Conservation (phyloP, 306 rosid species). For the Sechiopsis laciniata region DNA sequence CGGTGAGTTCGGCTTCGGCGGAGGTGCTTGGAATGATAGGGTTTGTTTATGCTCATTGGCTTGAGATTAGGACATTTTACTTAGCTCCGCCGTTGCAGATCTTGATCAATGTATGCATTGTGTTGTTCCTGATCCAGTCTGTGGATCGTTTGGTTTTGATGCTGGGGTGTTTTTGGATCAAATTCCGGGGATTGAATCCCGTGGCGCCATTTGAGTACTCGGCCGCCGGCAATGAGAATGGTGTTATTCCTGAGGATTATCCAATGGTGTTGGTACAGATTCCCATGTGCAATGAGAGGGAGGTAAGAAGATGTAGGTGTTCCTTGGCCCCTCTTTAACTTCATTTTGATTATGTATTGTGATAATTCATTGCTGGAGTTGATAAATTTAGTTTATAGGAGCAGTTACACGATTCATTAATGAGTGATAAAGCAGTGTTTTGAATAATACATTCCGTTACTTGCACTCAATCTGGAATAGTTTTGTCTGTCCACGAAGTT, state of each 20-base stretch:
- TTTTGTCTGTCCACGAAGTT: background rate
- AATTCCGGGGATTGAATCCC: slow-evolving; percentile 64
- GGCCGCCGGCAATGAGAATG: slow-evolving; percentile 21
- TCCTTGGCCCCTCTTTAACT: slow-evolving; percentile 31
- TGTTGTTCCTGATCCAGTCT: slow-evolving; percentile 75
- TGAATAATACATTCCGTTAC: background rate
- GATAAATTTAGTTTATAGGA: background rate
- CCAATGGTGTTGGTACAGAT: slow-evolving; percentile 92
- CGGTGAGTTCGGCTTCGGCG: slow-evolving; percentile 45
- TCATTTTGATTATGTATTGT: background rate
- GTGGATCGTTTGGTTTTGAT: slow-evolving; percentile 71
- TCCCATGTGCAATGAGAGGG: slow-evolving; percentile 99
- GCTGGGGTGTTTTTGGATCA: slow-evolving; percentile 93
- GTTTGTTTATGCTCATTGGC: slow-evolving; percentile 62
- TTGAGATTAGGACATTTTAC: slow-evolving; percentile 54
- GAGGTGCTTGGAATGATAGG: slow-evolving; percentile 61
- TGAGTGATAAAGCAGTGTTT: background rate
- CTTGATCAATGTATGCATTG: slow-evolving; percentile 66
- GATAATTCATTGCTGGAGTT: background rate
- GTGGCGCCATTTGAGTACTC: slow-evolving; percentile 49
- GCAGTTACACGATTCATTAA: too few relatives aligned
- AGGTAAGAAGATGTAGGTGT: slow-evolving; percentile 94
- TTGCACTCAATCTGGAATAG: background rate
- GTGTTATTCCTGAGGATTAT: slow-evolving; percentile 42
- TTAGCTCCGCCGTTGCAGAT: slow-evolving; percentile 85